Evolutionary conservation across 805 yeast genomes (phyloP).

Genomic region (Diddensiella caesifluorescens): DNA sequence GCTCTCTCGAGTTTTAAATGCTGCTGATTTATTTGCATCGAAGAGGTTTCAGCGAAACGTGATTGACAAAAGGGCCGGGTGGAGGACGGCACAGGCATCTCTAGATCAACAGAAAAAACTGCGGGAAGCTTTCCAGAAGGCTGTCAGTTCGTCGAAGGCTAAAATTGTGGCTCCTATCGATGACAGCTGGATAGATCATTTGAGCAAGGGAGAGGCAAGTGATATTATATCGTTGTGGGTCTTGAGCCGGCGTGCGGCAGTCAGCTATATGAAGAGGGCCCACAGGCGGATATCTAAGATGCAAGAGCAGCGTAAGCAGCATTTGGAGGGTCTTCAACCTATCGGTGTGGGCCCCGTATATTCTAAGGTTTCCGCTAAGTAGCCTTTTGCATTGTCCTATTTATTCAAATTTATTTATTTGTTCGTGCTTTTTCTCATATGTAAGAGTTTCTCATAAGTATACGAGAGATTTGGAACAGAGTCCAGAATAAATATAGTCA

Average conservation of each 20-base stretch:
- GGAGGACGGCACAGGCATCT: slow-evolving; percentile 11
- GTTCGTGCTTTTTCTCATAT: too few species aligned
- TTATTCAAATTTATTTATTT: too few species aligned
- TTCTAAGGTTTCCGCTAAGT: too few species aligned
- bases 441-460: too few species aligned
- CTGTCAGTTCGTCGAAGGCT: background rate
- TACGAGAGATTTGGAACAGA: too few species aligned
- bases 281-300: background rate
- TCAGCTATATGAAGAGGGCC: background rate
- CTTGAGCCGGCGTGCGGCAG: background rate
- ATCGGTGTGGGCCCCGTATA: slow-evolving; percentile 1
- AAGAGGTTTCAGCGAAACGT: slow-evolving; percentile 1
- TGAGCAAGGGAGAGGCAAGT: slow-evolving; percentile 4
- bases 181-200: background rate
- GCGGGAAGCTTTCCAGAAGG: background rate
- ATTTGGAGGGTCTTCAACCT: background rate
- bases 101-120: slow-evolving; percentile 1
- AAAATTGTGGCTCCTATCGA: background rate
- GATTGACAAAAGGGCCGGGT: slow-evolving; percentile 9
- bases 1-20: slow-evolving; percentile 13
- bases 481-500: too few species aligned
- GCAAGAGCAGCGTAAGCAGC: background rate
- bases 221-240: background rate
- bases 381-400: too few species aligned
- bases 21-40: slow-evolving; percentile 14